Conservation (phyloP, 1,284 basidiomycete genomes). For the Trametes hirsuta region DNA sequence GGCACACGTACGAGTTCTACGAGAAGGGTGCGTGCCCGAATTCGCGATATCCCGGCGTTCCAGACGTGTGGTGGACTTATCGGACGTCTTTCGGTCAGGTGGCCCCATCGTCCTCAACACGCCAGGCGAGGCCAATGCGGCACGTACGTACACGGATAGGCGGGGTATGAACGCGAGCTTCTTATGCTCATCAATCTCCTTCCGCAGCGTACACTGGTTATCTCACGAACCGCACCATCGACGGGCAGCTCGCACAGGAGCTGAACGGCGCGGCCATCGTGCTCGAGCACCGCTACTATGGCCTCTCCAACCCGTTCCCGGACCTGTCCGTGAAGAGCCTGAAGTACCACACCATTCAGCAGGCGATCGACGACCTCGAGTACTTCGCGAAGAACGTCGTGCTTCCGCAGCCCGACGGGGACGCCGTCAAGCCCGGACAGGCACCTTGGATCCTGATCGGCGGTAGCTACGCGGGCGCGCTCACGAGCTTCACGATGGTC, state of each 20-base stretch:
- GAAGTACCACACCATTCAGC: constrained; percentile 64
- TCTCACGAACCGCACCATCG: constrained; percentile 66
- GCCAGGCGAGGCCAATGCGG: constrained; percentile 48
- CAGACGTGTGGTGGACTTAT: background rate
- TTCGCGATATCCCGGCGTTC: background rate
- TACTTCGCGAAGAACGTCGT: constrained; percentile 71
- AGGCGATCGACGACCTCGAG: constrained; percentile 71
- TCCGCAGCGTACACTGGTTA: constrained; percentile 47
- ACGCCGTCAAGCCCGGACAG: constrained; percentile 55
- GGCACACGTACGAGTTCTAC: constrained; percentile 67
- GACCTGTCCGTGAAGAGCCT: constrained; percentile 65
- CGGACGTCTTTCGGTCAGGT: constrained; percentile 36
- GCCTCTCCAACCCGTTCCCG: constrained; percentile 58
- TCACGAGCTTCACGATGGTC: constrained; percentile 73
- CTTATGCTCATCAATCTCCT: background rate
- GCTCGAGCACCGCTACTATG: constrained; percentile 61
- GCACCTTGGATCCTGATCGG: constrained; percentile 73
- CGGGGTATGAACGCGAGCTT: background rate
- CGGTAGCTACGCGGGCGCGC: constrained; percentile 72
- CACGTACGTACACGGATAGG: constrained; percentile 37
- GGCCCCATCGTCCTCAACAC: constrained; percentile 70
- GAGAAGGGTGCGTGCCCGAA: constrained; percentile 43
- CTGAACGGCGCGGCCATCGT: constrained; percentile 65
- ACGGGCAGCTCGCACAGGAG: constrained; percentile 69
- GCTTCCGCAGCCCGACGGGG: constrained; percentile 68